Conservation (phyloP, 106 monocot species). For the Dioscorea dumetorum region DNA sequence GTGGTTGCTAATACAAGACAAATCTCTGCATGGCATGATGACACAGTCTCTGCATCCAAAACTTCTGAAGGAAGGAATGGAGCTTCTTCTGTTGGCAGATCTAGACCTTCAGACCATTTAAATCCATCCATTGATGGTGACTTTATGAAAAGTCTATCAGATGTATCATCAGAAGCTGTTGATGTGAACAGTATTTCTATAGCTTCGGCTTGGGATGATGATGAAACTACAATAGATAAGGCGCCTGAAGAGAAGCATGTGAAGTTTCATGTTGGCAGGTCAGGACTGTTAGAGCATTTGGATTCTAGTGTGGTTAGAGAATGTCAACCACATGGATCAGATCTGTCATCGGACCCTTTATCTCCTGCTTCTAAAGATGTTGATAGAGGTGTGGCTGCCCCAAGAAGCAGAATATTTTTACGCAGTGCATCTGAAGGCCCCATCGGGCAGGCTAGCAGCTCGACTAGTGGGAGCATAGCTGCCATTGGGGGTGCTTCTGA, state of each 20-base stretch:
- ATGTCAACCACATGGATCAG: neutral
- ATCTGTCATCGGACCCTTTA: constrained; percentile 1
- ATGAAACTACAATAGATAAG: constrained; percentile 10
- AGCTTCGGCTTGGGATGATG: constrained; percentile 63
- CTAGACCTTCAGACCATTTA: constrained; percentile 13
- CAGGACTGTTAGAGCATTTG: neutral
- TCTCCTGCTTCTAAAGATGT: constrained; percentile 10
- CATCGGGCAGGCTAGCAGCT: neutral
- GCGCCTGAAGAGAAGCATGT: constrained; percentile 4
- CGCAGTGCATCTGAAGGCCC: neutral
- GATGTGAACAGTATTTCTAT: constrained; percentile 15
- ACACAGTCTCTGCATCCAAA: constrained; percentile 10
- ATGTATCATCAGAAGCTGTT: constrained; percentile 2
- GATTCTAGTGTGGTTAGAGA: constrained; percentile 2
- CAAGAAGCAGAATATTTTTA: neutral
- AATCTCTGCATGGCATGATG: constrained; percentile 39
- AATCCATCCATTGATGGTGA: constrained; percentile 15
- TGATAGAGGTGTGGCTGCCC: constrained; percentile 1
- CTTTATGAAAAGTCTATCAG: neutral
- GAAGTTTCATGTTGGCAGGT: neutral
- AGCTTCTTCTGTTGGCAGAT: constrained; percentile 1
- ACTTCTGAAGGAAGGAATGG: constrained; percentile 4
- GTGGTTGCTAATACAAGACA: constrained; percentile 10
- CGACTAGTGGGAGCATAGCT: constrained; percentile 2
- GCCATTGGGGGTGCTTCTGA: neutral